A percentile compares a stretch with the other conserved stretches of the same genome.
Evolutionary conservation across 306 rosid species (phyloP).

Genomic region (Neltuma alba): DNA sequence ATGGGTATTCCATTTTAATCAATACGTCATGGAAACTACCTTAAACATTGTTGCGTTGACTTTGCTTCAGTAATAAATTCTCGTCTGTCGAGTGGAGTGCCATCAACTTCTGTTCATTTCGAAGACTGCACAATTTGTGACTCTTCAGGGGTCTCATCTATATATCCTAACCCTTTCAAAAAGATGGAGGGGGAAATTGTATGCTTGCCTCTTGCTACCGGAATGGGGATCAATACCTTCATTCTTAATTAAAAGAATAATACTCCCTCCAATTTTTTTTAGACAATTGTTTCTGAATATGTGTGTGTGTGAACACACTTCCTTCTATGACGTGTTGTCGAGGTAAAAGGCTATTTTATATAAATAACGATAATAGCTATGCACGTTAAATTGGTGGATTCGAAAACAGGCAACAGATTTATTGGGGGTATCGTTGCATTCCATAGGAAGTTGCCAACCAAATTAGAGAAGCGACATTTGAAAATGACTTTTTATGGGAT

Average conservation of each 20-base stretch:
- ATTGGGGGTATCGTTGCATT: background rate
- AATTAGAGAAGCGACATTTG: background rate
- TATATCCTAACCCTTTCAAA: background rate
- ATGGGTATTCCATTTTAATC: background rate
- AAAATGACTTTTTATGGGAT: background rate
- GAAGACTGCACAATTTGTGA: background rate
- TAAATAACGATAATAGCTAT: background rate
- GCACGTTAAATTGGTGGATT: background rate
- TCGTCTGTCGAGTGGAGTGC: background rate
- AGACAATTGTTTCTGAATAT: too few species aligned
- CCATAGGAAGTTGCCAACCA: background rate
- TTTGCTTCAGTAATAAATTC: background rate
- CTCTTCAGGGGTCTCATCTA: background rate
- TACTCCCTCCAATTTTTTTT: too few species aligned
- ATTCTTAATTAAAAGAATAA: too few species aligned
- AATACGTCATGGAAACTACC: background rate
- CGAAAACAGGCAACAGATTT: background rate
- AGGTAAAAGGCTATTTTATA: too few species aligned
- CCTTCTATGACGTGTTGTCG: too few species aligned
- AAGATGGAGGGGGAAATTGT: too few species aligned
- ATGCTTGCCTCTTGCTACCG: background rate
- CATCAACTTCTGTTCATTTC: background rate
- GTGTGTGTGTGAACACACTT: too few species aligned
- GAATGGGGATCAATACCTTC: background rate
- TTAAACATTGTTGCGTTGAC: background rate